phyloP scores from a whole-genome alignment of 2,329 filamentous ascomycete species.

The Apiospora hydei region DNA sequence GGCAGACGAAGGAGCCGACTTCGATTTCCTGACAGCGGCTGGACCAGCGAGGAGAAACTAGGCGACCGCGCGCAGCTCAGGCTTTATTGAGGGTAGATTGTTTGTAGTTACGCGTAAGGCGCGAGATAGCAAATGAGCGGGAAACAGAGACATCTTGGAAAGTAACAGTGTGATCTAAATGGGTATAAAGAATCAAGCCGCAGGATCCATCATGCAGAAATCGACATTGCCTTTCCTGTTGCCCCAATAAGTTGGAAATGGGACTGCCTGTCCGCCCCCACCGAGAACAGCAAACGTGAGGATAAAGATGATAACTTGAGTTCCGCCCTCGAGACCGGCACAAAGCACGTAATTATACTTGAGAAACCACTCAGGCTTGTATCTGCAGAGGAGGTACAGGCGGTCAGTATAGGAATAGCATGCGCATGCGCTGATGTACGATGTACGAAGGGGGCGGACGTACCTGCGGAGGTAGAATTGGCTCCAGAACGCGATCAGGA shows the following conservation, averaged over 20 bases:
- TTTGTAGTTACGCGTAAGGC: background rate
- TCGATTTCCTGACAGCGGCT: slow-evolving; percentile 64
- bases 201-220: slow-evolving; percentile 28
- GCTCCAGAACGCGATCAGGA: slow-evolving; percentile 37
- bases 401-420: background rate
- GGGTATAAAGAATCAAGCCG: slow-evolving; percentile 14
- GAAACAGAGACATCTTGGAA: background rate
- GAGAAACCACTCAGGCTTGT: slow-evolving; percentile 45
- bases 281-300: slow-evolving; percentile 53
- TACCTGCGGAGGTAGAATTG: slow-evolving; percentile 47
- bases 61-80: background rate
- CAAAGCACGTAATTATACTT: slow-evolving; percentile 51
- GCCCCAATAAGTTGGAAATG: slow-evolving; percentile 41
- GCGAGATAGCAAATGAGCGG: background rate
- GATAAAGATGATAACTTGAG: slow-evolving; percentile 49
- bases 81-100: background rate
- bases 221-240: slow-evolving; percentile 27
- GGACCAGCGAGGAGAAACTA: slow-evolving; percentile 34
- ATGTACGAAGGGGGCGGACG: background rate
- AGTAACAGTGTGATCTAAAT: background rate
- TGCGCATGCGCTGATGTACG: background rate
- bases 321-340: slow-evolving; percentile 49
- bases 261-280: slow-evolving; percentile 45
- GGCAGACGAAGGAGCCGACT: slow-evolving; percentile 65
- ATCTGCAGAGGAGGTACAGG: background rate